Evolutionary conservation across 2,329 filamentous ascomycete genomes (phyloP), one percentile per base, ranked within the genome.

Genomic region (Basipetospora chlamydospora): DNA sequence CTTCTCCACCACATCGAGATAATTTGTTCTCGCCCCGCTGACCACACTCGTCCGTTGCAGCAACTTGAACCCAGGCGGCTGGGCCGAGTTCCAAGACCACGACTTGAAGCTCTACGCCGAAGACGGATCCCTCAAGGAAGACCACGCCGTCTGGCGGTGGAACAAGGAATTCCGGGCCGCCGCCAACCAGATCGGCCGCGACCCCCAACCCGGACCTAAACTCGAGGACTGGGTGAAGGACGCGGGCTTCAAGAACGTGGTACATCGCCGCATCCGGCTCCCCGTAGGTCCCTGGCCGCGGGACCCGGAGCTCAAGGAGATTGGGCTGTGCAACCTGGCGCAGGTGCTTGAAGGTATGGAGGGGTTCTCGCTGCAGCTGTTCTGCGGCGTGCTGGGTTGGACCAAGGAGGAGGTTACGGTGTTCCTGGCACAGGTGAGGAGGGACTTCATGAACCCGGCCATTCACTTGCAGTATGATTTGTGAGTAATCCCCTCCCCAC

Each of bases 271-370:
- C 6, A 29, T 22, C 49, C 72, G 67, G 47, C 54, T 73, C 26
- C 71, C 71, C 0, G 55, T 67, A 32, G 71, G 68, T 23, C 54
- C 56, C 4, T 75, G 71, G 72, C 57, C 70, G 1, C 63, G 60
- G 43, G 55, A 66, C 32, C 53, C 55, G 28, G 45, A 47, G 15
- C 51, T 62, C 34, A 65, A 60, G 44, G 54, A 59, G 11, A 42
- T 67, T 4, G 64, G 64, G 0, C 53, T 47, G 26, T 54, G 63
- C 46, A 66, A 62, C 63, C 59, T 65, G 46, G 48, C 47, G 13
- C 64, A 64, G 32, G 54, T 61, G 20, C 39, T 57, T 7, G 52
- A 55, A 12, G 63, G 63, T 0, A 46, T 67, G n/a, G 60, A 61
- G 38, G 63, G 60, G 2, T 61, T 65, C 39, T 60, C 59, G 7